Evolutionary conservation across 2,329 filamentous ascomycete genomes (phyloP).

Genomic region (Sporothrix dimorphospora): DNA sequence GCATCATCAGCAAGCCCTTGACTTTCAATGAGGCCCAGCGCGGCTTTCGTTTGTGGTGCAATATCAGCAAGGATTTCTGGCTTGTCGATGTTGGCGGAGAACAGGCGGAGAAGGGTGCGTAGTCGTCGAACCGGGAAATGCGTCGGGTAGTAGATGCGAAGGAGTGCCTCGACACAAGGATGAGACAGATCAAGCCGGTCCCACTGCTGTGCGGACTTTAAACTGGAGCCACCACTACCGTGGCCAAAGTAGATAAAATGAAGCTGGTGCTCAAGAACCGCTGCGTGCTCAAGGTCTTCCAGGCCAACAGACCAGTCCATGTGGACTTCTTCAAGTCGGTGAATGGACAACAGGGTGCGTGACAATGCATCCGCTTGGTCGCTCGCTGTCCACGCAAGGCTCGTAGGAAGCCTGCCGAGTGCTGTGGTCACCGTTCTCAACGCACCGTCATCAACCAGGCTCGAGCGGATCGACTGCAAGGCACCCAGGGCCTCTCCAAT

Average conservation of each 20-base stretch:
- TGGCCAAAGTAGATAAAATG: conserved; percentile 49
- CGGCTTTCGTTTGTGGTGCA: conserved; percentile 45
- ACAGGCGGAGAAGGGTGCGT: conserved; percentile 54
- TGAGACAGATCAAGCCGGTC: conserved; percentile 49
- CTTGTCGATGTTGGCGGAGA: conserved; percentile 53
- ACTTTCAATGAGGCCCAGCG: conserved; percentile 43
- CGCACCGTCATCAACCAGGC: conserved; percentile 61
- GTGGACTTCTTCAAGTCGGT: conserved; percentile 61
- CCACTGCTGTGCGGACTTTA: conserved; percentile 23
- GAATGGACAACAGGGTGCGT: conserved; percentile 61
- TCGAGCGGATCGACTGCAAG: conserved; percentile 63
- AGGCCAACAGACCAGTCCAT: conserved; percentile 61
- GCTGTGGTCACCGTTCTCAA: conserved; percentile 56
- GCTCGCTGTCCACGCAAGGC: conserved; percentile 56
- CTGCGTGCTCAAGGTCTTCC: conserved; percentile 55
- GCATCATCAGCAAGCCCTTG: conserved; percentile 51
- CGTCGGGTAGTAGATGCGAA: conserved; percentile 55
- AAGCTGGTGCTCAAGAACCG: conserved; percentile 64
- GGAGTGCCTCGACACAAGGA: conserved; percentile 50
- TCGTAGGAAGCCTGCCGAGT: conserved; percentile 55
- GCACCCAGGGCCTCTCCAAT: conserved; percentile 61
- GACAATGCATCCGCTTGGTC: conserved; percentile 58
- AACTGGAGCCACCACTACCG: conserved; percentile 35
- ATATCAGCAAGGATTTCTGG: conserved; percentile 47
- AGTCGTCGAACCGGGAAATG: conserved; percentile 57